Evolutionary conservation across 139 green algal genomes (phyloP).

Genomic region (Chlorella sorokiniana): DNA sequence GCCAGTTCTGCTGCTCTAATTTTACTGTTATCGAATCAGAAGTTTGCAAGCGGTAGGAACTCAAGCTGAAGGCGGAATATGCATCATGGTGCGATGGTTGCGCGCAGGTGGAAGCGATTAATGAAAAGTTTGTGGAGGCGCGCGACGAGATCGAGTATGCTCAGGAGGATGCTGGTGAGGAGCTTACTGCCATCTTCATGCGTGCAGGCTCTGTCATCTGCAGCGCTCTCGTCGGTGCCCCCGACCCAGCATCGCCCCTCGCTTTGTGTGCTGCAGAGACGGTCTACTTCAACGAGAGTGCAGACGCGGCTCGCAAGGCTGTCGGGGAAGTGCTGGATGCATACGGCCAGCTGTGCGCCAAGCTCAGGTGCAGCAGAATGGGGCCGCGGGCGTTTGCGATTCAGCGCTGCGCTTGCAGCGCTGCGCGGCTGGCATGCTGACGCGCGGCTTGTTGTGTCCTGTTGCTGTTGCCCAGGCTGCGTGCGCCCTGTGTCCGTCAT

Average conservation of each 20-base stretch:
- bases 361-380: conserved; percentile 1
- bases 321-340: conserved; percentile 38
- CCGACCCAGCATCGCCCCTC: neutral
- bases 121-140: conserved; percentile 55
- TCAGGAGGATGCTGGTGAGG: conserved; percentile 48
- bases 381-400: neutral
- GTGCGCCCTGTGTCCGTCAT: neutral
- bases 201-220: neutral
- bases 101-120: conserved; percentile 58
- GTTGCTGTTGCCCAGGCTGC: neutral
- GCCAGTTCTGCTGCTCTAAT: neutral
- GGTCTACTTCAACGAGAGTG: conserved; percentile 62
- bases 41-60: too few species aligned
- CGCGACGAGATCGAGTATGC: conserved; percentile 64
- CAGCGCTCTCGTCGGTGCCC: neutral
- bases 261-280: conserved; percentile 23
- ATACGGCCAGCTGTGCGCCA: conserved; percentile 37
- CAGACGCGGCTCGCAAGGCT: conserved; percentile 33
- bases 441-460: neutral
- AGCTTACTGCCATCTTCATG: conserved; percentile 8
- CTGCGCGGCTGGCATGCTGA: neutral
- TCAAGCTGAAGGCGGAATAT: neutral
- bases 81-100: neutral
- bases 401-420: neutral
- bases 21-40: neutral